Evolutionary conservation across 2,329 filamentous ascomycete species (phyloP).

Genomic region (Colletotrichum sp.): DNA sequence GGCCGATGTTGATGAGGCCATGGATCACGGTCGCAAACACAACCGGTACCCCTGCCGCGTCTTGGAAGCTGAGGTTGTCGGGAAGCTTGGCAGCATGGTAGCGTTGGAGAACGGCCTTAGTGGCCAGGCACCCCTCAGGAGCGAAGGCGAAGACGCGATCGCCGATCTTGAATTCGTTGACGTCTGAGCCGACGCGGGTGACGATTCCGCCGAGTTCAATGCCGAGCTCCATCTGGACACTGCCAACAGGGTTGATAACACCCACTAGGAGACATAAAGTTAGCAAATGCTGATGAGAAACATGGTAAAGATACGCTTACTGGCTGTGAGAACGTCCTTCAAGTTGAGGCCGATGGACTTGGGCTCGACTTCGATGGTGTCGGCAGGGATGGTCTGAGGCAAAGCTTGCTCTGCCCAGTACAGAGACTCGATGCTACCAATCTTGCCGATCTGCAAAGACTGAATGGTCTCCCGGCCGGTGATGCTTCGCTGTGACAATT

Average conservation of each 20-base stretch:
- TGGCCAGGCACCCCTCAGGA: neutral
- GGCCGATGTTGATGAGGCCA: slow-evolving; percentile 20
- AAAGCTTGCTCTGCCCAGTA: neutral
- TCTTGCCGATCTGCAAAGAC: neutral
- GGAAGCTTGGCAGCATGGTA: slow-evolving; percentile 30
- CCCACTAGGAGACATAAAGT: neutral
- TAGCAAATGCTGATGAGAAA: neutral
- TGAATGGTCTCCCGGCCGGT: neutral
- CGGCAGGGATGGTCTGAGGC: neutral
- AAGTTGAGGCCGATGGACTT: neutral
- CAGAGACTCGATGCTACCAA: neutral
- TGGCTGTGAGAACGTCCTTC: neutral
- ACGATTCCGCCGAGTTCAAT: slow-evolving; percentile 29
- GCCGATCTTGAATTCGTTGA: slow-evolving; percentile 22
- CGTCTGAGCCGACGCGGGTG: slow-evolving; percentile 20
- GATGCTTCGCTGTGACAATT: slow-evolving; percentile 7
- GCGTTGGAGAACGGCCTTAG: neutral
- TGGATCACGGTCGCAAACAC: slow-evolving; percentile 33
- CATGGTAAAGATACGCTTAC: neutral
- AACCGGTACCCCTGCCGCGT: slow-evolving; percentile 32
- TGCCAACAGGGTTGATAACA: neutral
- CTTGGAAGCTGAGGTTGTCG: slow-evolving; percentile 27
- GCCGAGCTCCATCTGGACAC: neutral
- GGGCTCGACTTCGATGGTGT: neutral
- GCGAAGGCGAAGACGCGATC: slow-evolving; percentile 27